A percentile compares a stretch with the other conserved stretches of the same genome.
These are phyloP conservation scores for Suillus ampliporus DNA, from an alignment of 768 basidiomycete genomes.

Conservation along the genomic window DNA sequence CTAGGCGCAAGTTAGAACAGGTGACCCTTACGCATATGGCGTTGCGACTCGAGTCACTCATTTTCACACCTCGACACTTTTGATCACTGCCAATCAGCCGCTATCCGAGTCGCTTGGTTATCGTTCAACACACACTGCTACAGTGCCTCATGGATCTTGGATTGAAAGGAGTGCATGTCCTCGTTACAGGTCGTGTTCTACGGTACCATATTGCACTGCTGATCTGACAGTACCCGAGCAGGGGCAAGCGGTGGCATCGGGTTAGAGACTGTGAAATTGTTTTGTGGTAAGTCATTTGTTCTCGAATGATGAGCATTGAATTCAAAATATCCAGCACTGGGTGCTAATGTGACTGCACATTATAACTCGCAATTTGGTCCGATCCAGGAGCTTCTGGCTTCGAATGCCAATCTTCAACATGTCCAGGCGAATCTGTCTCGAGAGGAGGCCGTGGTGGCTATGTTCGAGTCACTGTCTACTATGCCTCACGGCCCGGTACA, in stretches of 20 bases:
- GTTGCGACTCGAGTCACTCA: neutral
- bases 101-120: neutral
- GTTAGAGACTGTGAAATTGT: constrained; percentile 60
- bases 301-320: neutral
- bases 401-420: constrained; percentile 39
- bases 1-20: too few species aligned
- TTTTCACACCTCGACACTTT: neutral
- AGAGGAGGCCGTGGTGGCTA: constrained; percentile 55
- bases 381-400: constrained; percentile 45
- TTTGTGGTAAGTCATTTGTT: constrained; percentile 50
- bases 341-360: constrained; percentile 73
- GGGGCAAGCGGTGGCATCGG: constrained; percentile 83
- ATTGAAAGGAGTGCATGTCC: constrained; percentile 64
- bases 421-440: constrained; percentile 62
- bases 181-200: constrained; percentile 60
- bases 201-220: neutral
- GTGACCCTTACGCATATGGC: neutral
- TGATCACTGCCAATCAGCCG: neutral
- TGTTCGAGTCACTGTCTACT: constrained; percentile 51
- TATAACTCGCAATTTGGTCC: constrained; percentile 59
- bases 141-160: constrained; percentile 56
- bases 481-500: constrained; percentile 55
- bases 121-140: neutral
- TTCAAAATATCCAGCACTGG: constrained; percentile 54
- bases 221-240: constrained; percentile 24